phyloP scores from a whole-genome alignment of 305 asterid species.

The Withania somnifera region DNA sequence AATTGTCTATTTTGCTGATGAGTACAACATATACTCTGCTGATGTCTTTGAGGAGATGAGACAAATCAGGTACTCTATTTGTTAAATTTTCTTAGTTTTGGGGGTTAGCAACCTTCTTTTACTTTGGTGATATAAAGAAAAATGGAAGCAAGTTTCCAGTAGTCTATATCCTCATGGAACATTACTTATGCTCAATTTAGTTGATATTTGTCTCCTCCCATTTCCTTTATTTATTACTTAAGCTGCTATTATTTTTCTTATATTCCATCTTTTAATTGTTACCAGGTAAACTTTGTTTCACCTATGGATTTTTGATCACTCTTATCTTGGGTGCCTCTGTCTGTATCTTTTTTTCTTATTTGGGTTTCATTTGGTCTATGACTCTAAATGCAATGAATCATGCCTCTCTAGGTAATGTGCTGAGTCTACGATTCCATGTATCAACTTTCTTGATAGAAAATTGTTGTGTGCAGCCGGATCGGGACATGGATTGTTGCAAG shows the following conservation, averaged over 20 bases:
- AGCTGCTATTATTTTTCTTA: not conserved
- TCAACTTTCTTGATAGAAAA: not conserved
- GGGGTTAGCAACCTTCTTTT: not conserved
- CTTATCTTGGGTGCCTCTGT: not conserved
- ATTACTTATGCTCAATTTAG: not conserved
- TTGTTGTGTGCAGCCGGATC: conserved; percentile 43
- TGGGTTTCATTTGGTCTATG: not conserved
- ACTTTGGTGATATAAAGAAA: not conserved
- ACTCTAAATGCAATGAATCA: not conserved
- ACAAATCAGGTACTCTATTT: conserved; percentile 52
- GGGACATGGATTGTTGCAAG: conserved; percentile 66
- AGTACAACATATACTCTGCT: conserved; percentile 39
- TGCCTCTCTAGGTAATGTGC: not conserved
- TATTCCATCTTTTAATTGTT: no score
- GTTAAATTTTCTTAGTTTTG: not conserved
- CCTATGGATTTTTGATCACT: not conserved
- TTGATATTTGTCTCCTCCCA: not conserved
- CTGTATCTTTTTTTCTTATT: not conserved
- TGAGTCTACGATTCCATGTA: not conserved
- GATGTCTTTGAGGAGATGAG: conserved; percentile 61
- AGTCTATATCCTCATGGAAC: not conserved
- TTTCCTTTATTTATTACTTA: not conserved
- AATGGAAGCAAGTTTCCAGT: not conserved
- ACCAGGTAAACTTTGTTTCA: not conserved
- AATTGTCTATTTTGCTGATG: conserved; percentile 64